These are phyloP conservation scores for Aspergillus ellipticus DNA, from an alignment of 495 filamentous ascomycete genomes.

Conservation along the genomic window DNA sequence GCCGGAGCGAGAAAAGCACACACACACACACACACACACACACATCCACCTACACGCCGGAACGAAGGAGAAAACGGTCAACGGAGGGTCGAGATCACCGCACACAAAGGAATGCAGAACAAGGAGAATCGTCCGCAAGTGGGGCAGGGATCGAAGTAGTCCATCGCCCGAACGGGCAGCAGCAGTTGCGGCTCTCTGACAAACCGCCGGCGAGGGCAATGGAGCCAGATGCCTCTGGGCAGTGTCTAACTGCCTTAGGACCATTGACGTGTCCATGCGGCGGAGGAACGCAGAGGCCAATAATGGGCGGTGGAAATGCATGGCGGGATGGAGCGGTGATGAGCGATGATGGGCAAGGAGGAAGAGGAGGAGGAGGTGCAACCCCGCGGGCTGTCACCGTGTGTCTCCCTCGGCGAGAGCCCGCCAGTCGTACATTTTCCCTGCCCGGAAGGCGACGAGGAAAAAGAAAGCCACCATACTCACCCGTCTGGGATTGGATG, in stretches of 20 bases:
- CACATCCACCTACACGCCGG: no score
- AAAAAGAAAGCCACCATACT: no score
- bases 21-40: no score
- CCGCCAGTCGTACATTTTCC: background rate
- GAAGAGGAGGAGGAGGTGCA: no score
- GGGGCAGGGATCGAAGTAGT: conserved; percentile 13
- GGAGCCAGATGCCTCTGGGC: conserved; percentile 1
- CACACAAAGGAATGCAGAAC: conserved; percentile 13
- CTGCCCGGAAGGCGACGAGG: no score
- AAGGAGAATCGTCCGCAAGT: conserved; percentile 9
- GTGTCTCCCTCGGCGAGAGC: background rate
- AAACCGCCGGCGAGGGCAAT: conserved; percentile 7
- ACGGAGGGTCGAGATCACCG: conserved; percentile 5
- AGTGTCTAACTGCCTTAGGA: conserved; percentile 10
- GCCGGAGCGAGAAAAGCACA: conserved; percentile 1
- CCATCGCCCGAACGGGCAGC: conserved; percentile 2
- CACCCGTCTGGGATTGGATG: no score
- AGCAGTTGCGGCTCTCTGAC: conserved; percentile 17
- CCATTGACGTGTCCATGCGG: conserved; percentile 26
- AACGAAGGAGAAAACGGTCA: background rate
- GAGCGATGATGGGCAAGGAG: background rate
- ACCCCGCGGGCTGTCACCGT: background rate
- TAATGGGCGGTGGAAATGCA: conserved; percentile 20
- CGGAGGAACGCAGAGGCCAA: conserved; percentile 11
- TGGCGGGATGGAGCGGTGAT: conserved; percentile 12